Evolutionary conservation across 2,329 filamentous ascomycete species (phyloP), one percentile per base, ranked within the genome.

Genomic region (Cladosporium oxysporum): DNA sequence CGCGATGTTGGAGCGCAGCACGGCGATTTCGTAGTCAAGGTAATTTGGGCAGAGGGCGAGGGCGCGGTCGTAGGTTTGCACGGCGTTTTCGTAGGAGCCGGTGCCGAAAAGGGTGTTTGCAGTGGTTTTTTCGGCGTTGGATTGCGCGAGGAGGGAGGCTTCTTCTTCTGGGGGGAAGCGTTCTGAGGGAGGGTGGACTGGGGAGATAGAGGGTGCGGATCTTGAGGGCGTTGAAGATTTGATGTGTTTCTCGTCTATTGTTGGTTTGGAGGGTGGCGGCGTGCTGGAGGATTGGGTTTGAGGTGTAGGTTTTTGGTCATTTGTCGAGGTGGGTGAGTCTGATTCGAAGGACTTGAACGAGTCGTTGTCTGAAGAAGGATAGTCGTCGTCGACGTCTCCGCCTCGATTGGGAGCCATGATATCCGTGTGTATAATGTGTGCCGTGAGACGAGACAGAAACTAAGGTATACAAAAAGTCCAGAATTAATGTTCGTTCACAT

Each of bases 1-100:
- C 1, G 94, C 87, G 70, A 97, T 90, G 80, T 98, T 98, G 76
- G 91, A 93, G 66, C 90, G 88, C 6, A 98, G 83, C 11, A 98
- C 91, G 29, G 93, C 92, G 68, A 94, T 84, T 71, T 97, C 92
- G 79, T 92, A 97, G 76, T 94, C 88, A 29, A 96, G 86, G 76
- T 96, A 96, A 69, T 87, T 89, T 1, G 94, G 94, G 73, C 92
- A 93, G 8, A 88, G 85, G 14, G 87, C 84, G 3, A 96, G 83
- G 26, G 95, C 93, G 70, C 90, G 87, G 73, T 93, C 90, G 79
- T 98, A 98, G 67, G 86, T 90, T 70, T 88, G 86, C 68, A 98
- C 89, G 49, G 94, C 94, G 68, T 90, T 88, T 65, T 89, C 85
- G 78, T 90, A 95, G 68, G 88, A 86, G 50, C 86, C 85, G 3